phyloP scores from a whole-genome alignment of 176 grass and related monocot genomes.

The Avena eriantha region DNA sequence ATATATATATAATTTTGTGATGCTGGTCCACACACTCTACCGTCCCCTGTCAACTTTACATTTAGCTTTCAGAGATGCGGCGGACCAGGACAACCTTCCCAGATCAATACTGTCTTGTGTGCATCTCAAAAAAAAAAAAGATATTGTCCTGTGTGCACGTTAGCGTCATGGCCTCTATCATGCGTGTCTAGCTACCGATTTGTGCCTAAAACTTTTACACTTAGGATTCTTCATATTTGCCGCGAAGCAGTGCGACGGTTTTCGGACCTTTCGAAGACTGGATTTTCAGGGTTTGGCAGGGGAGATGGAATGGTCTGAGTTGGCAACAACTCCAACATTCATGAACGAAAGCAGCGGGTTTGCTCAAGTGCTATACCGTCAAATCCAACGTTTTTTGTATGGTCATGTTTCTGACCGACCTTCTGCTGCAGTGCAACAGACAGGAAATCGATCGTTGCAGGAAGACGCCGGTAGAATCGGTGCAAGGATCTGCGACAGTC shows the following conservation, averaged over 20 bases:
- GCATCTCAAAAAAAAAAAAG: too few species aligned
- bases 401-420: neutral
- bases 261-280: neutral
- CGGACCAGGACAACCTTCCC: conserved; percentile 37
- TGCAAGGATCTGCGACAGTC: neutral
- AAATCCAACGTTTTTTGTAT: neutral
- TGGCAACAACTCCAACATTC: neutral
- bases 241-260: neutral
- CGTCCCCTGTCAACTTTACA: neutral
- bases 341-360: neutral
- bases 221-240: neutral
- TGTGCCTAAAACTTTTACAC: neutral
- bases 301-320: conserved; percentile 2
- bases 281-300: conserved; percentile 7
- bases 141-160: neutral
- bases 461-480: neutral
- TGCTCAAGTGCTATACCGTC: neutral
- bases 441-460: neutral
- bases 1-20: too few species aligned
- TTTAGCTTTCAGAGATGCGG: conserved; percentile 10
- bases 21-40: neutral
- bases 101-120: neutral
- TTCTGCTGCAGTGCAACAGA: neutral
- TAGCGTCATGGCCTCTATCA: neutral
- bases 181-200: neutral